phyloP scores from a whole-genome alignment of 768 basidiomycete genomes.

The Mycena floridula region DNA sequence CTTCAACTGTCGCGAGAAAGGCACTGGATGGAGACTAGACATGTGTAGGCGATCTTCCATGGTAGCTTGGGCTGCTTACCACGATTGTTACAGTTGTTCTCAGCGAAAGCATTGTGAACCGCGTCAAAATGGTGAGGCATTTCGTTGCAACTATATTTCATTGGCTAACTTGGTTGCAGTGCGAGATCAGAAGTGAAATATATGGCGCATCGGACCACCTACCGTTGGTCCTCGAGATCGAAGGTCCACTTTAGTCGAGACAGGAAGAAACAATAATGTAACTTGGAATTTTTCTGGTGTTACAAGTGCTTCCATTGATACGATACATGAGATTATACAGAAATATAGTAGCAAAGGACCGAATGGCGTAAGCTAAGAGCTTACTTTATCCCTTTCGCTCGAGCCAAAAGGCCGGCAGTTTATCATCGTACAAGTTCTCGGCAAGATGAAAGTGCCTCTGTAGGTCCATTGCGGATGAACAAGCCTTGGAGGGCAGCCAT shows the following conservation, averaged over 20 bases:
- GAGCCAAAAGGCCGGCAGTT: too few species aligned
- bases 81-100: slow-evolving; percentile 49
- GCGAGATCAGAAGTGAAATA: slow-evolving; percentile 80
- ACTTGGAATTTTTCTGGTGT: too few species aligned
- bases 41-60: slow-evolving; percentile 50
- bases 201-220: slow-evolving; percentile 87
- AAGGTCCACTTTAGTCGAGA: too few species aligned
- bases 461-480: slow-evolving; percentile 74
- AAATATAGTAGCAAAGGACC: too few species aligned
- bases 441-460: slow-evolving; percentile 47
- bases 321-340: background rate
- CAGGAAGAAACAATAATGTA: too few species aligned
- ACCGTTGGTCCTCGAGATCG: slow-evolving; percentile 74
- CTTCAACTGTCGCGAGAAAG: slow-evolving; percentile 74
- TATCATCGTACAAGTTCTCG: too few species aligned
- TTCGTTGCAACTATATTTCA: background rate
- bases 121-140: slow-evolving; percentile 51
- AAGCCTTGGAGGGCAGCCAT: slow-evolving; percentile 97
- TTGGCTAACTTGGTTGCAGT: slow-evolving; percentile 28
- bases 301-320: background rate
- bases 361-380: too few species aligned
- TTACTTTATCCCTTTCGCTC: too few species aligned
- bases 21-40: slow-evolving; percentile 85
- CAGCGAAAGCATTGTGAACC: slow-evolving; percentile 60
- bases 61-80: background rate